phyloP scores from a whole-genome alignment of 305 asterid species.

The Solanum aculeatissimum region DNA sequence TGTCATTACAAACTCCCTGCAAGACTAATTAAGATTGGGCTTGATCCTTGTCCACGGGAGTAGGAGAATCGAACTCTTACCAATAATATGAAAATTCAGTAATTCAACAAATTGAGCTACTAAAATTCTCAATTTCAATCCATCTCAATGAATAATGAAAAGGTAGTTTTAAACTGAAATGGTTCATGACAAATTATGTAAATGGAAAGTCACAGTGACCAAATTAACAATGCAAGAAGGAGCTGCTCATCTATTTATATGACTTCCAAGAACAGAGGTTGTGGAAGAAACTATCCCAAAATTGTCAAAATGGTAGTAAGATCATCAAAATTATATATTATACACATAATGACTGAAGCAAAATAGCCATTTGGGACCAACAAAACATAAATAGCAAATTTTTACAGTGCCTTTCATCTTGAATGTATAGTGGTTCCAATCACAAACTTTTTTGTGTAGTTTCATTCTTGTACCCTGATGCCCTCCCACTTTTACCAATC shows the following conservation, averaged over 20 bases:
- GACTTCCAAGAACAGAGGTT: neutral
- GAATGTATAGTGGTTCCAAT: neutral
- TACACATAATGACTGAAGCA: neutral
- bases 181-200: neutral
- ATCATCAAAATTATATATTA: neutral
- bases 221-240: neutral
- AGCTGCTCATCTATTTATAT: neutral
- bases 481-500: conserved; percentile 76
- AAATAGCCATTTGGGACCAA: neutral
- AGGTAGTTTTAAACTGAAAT: neutral
- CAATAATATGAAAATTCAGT: rapidly evolving
- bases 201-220: neutral
- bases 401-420: neutral
- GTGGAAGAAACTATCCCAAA: neutral
- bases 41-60: neutral
- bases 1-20: neutral
- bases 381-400: neutral
- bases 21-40: too few species aligned
- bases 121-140: rapidly evolving
- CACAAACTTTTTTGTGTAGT: neutral
- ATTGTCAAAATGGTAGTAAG: neutral
- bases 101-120: neutral
- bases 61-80: rapidly evolving
- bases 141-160: neutral
- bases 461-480: conserved; percentile 73